Percentiles rank a stretch among this genome's conserved stretches.
Conservation (phyloP, 2,329 filamentous ascomycete species). For the Chrysosporium queenslandicum region DNA sequence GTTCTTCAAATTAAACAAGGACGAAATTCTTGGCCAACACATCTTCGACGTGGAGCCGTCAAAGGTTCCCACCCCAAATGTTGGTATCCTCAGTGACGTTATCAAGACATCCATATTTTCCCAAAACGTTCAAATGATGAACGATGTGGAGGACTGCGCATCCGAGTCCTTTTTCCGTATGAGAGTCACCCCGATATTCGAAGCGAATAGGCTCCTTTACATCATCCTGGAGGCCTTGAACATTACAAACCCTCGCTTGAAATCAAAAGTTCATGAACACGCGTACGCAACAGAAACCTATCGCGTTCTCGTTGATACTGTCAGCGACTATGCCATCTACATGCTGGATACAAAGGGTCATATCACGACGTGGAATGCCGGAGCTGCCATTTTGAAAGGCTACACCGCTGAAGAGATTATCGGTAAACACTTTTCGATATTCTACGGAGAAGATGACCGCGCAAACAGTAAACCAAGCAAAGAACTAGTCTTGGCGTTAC, state of each 20-base stretch:
- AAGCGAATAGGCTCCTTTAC: constrained; percentile 32
- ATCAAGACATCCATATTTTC: constrained; percentile 32
- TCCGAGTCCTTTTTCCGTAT: neutral
- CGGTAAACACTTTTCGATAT: constrained; percentile 49
- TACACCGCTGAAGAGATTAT: constrained; percentile 47
- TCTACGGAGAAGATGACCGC: constrained; percentile 47
- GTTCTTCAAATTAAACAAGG: constrained; percentile 27
- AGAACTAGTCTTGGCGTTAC: constrained; percentile 45
- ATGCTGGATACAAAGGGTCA: constrained; percentile 49
- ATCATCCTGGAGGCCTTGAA: constrained; percentile 37
- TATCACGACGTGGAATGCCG: constrained; percentile 50
- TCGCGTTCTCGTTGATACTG: constrained; percentile 51
- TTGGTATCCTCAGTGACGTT: constrained; percentile 29
- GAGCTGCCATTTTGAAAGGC: constrained; percentile 48
- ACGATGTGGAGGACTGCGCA: constrained; percentile 21
- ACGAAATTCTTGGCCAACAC: constrained; percentile 29
- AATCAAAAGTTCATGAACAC: constrained; percentile 30
- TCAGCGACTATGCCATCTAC: constrained; percentile 55
- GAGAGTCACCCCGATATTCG: constrained; percentile 36
- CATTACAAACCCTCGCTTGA: constrained; percentile 25
- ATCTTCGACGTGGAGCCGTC: constrained; percentile 34
- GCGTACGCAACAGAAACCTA: constrained; percentile 46
- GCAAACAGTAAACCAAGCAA: constrained; percentile 41
- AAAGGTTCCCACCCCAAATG: constrained; percentile 29
- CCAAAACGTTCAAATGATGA: constrained; percentile 28